These are phyloP conservation scores for Neofusicoccum sp. DNA, from an alignment of 2,329 filamentous ascomycete genomes.

Conservation along the genomic window DNA sequence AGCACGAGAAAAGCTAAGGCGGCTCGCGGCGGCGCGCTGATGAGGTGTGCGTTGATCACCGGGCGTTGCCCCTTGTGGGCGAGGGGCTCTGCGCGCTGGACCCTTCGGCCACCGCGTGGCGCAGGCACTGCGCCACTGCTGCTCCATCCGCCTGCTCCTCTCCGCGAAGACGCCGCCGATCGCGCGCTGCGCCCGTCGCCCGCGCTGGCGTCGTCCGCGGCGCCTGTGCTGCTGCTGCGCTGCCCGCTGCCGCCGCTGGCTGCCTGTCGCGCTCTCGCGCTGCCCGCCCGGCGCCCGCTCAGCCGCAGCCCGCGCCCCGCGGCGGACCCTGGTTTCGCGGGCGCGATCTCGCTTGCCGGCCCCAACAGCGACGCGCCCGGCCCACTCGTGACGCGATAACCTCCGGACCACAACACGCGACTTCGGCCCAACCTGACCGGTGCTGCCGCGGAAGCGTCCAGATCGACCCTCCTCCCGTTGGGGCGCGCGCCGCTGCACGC, in stretches of 20 bases:
- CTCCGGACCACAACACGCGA: constrained; percentile 2
- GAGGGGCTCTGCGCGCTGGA: background rate
- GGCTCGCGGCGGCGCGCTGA: background rate
- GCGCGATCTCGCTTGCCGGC: background rate
- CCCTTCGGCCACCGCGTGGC: background rate
- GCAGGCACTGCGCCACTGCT: too few species aligned
- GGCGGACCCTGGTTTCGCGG: background rate
- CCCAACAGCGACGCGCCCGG: background rate
- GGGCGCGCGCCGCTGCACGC: background rate
- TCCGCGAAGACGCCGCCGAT: constrained; percentile 12
- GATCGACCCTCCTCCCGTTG: constrained; percentile 2
- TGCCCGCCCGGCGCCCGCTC: background rate
- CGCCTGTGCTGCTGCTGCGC: background rate
- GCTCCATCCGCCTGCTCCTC: background rate
- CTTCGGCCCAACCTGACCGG: constrained; percentile 6
- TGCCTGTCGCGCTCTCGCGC: background rate
- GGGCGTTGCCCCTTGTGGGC: background rate
- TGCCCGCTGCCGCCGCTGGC: background rate
- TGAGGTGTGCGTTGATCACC: constrained; percentile 8
- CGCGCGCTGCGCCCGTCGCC: constrained; percentile 2
- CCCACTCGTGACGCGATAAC: constrained; percentile 7
- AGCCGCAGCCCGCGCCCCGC: background rate
- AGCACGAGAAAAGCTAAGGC: background rate
- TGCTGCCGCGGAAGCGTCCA: background rate
- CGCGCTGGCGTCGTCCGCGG: constrained; percentile 5